These are phyloP conservation scores for Tephrocybe sp. DNA, from an alignment of 768 basidiomycete genomes.

Conservation along the genomic window DNA sequence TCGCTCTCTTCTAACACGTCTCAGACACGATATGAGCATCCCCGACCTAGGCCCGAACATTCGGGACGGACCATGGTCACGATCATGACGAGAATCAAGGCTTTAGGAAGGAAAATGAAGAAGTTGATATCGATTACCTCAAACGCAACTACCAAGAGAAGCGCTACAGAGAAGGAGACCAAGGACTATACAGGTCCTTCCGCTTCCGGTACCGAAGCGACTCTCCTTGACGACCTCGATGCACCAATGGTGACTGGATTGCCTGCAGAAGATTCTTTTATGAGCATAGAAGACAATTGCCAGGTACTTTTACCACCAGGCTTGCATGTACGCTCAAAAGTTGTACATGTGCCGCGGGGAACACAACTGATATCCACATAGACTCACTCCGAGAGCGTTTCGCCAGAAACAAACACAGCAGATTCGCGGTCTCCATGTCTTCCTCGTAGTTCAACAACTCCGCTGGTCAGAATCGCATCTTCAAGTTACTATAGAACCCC, in stretches of 20 bases:
- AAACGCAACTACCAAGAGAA: background rate
- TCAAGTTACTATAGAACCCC: slow-evolving; percentile 14
- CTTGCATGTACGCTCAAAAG: slow-evolving; percentile 18
- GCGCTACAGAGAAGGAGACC: background rate
- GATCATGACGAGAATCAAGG: slow-evolving; percentile 24
- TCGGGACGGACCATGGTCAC: background rate
- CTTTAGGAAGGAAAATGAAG: slow-evolving; percentile 27
- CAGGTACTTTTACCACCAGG: slow-evolving; percentile 25
- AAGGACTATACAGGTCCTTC: background rate
- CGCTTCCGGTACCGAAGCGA: background rate
- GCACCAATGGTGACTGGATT: background rate
- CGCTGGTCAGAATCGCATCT: slow-evolving; percentile 19
- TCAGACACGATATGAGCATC: too few relatives aligned
- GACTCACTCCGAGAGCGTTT: slow-evolving; percentile 1
- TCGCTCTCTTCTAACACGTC: background rate
- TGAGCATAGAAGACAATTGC: background rate
- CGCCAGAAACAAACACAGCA: slow-evolving; percentile 19
- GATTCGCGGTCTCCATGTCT: slow-evolving; percentile 5
- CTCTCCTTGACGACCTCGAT: background rate
- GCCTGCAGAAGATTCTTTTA: background rate
- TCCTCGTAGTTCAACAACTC: slow-evolving; percentile 7
- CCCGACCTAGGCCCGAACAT: background rate
- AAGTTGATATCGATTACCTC: slow-evolving; percentile 19
- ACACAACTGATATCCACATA: slow-evolving; percentile 2
- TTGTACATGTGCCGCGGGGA: background rate